A percentile compares a stretch with the other conserved stretches of the same genome.
Conservation (phyloP, 1,284 basidiomycete species). For the Rhizoctonia solani region DNA sequence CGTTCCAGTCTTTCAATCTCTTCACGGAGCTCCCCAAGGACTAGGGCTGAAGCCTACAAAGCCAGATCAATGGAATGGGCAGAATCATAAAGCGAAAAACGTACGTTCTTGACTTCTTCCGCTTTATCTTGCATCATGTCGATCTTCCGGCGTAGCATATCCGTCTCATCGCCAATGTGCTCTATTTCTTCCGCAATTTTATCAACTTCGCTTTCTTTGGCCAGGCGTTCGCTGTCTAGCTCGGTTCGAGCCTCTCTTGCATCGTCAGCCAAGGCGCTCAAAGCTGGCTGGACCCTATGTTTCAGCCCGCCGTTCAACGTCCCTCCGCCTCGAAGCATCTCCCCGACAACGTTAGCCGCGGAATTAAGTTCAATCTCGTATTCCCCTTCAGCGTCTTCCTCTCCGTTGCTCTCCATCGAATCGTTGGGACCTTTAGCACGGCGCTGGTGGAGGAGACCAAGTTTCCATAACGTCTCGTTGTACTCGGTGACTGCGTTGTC, state of each 20-base stretch:
- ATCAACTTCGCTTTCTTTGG: slow-evolving; percentile 23
- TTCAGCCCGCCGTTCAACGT: slow-evolving; percentile 14
- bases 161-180: slow-evolving; percentile 23
- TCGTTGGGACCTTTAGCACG: slow-evolving; percentile 10
- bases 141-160: slow-evolving; percentile 22
- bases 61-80: background rate
- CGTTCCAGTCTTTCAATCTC: slow-evolving; percentile 25
- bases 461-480: slow-evolving; percentile 34
- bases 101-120: slow-evolving; percentile 16
- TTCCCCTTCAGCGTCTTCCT: slow-evolving; percentile 10
- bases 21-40: slow-evolving; percentile 17
- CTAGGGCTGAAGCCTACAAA: slow-evolving; percentile 3
- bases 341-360: slow-evolving; percentile 15
- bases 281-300: slow-evolving; percentile 17
- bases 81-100: background rate
- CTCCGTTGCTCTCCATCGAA: slow-evolving; percentile 19
- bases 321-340: slow-evolving; percentile 29
- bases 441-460: slow-evolving; percentile 25
- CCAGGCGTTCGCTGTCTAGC: slow-evolving; percentile 10
- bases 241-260: slow-evolving; percentile 10
- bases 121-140: slow-evolving; percentile 27
- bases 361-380: slow-evolving; percentile 26
- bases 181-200: slow-evolving; percentile 16
- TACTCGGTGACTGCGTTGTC: slow-evolving; percentile 35
- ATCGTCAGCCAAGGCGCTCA: slow-evolving; percentile 15